A percentile compares a stretch with the other conserved stretches of the same genome.
Conservation (phyloP, 257 asterid species). For the Nicotiana noctiflora region DNA sequence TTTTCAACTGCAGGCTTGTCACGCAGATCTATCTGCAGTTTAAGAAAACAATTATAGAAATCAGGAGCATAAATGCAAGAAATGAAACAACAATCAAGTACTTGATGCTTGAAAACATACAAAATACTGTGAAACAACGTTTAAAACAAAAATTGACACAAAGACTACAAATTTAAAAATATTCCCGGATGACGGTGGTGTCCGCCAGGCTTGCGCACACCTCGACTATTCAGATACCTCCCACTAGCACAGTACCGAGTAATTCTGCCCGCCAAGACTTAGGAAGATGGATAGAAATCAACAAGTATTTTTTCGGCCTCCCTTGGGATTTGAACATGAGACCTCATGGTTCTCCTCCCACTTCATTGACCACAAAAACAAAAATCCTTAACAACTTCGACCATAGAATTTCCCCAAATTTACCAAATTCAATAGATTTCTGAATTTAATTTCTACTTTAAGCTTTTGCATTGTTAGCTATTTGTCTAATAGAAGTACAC, state of each 20-base stretch:
- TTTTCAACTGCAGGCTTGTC: constrained; percentile 79
- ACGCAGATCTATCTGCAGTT: constrained; percentile 76
- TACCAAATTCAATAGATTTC: background rate
- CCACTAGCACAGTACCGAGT: too few species aligned
- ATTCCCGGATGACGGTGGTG: too few species aligned
- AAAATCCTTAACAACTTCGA: background rate
- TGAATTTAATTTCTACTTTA: background rate
- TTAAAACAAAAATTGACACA: background rate
- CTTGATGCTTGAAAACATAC: background rate
- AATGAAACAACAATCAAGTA: background rate
- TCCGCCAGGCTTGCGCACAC: too few species aligned
- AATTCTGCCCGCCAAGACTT: too few species aligned
- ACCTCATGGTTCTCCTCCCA: too few species aligned
- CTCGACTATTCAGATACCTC: too few species aligned
- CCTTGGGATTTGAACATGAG: too few species aligned
- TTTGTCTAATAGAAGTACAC: background rate
- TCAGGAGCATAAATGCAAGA: background rate
- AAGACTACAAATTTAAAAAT: background rate
- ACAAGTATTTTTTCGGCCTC: too few species aligned
- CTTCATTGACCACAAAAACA: background rate
- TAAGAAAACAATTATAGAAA: constrained; percentile 11
- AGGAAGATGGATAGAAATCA: too few species aligned
- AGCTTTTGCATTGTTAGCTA: background rate
- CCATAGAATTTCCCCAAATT: background rate
- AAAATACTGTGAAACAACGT: background rate